Conservation (phyloP, 306 rosid species). For the Sindora glabra region DNA sequence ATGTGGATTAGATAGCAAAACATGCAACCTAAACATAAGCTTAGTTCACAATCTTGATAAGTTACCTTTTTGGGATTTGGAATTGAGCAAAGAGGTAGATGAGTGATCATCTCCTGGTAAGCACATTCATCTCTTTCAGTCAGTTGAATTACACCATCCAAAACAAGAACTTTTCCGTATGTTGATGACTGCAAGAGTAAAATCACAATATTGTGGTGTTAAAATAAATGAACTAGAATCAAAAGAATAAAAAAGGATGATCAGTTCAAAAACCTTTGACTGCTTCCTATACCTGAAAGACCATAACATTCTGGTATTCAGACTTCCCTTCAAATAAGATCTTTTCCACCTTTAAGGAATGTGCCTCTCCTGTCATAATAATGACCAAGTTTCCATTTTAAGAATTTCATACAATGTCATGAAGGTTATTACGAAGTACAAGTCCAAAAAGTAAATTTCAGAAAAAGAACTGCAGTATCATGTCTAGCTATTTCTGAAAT, state of each 20-base stretch:
- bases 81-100: constrained; percentile 95
- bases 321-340: constrained; percentile 84
- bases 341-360: constrained; percentile 93
- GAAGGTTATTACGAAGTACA: background rate
- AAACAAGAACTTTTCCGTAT: constrained; percentile 89
- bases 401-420: background rate
- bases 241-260: background rate
- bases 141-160: constrained; percentile 98
- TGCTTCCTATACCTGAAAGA: constrained; percentile 64
- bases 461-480: background rate
- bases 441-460: background rate
- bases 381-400: constrained; percentile 10
- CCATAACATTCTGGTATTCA: constrained; percentile 87
- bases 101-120: constrained; percentile 97
- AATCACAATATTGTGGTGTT: background rate
- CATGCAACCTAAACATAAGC: background rate
- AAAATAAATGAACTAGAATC: background rate
- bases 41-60: constrained; percentile 1
- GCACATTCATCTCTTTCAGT: constrained; percentile 99
- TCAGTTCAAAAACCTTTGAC: background rate
- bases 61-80: constrained; percentile 80
- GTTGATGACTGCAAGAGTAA: constrained; percentile 67
- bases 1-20: background rate
- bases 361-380: constrained; percentile 83
- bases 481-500: background rate